These are phyloP conservation scores for Oligophagozyma castellii DNA, from an alignment of 1,139 yeast genomes.

Conservation along the genomic window DNA sequence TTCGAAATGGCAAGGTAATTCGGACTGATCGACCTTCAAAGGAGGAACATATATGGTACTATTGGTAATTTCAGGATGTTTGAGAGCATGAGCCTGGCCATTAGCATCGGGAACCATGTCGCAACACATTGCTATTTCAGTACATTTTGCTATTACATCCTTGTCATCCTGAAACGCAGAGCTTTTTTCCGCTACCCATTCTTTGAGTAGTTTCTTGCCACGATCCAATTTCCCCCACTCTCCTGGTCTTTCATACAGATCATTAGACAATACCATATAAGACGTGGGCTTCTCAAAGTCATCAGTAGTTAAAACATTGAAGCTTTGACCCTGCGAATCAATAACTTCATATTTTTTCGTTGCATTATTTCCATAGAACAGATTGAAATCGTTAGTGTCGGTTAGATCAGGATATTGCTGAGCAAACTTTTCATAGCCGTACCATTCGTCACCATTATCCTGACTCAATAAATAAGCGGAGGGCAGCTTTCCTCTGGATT, in stretches of 20 bases:
- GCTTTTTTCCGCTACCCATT: constrained; percentile 25
- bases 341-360: constrained; percentile 25
- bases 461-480: constrained; percentile 38
- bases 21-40: constrained; percentile 21
- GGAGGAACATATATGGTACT: constrained; percentile 68
- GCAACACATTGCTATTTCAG: constrained; percentile 36
- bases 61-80: constrained; percentile 33
- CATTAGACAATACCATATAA: constrained; percentile 22
- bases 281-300: constrained; percentile 9
- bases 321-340: constrained; percentile 20
- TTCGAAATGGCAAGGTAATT: no score
- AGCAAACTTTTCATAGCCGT: constrained; percentile 21
- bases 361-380: constrained; percentile 53
- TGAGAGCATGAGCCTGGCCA: constrained; percentile 7
- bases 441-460: constrained; percentile 31
- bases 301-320: constrained; percentile 37
- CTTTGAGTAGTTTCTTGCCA: constrained; percentile 37
- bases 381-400: constrained; percentile 70
- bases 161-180: constrained; percentile 24
- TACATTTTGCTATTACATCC: constrained; percentile 35
- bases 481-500: constrained; percentile 69
- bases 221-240: constrained; percentile 63
- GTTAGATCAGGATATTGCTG: constrained; percentile 23
- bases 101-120: constrained; percentile 15
- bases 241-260: constrained; percentile 29